Conservation (phyloP, 306 rosid species). For the Arachis hypogaea region DNA sequence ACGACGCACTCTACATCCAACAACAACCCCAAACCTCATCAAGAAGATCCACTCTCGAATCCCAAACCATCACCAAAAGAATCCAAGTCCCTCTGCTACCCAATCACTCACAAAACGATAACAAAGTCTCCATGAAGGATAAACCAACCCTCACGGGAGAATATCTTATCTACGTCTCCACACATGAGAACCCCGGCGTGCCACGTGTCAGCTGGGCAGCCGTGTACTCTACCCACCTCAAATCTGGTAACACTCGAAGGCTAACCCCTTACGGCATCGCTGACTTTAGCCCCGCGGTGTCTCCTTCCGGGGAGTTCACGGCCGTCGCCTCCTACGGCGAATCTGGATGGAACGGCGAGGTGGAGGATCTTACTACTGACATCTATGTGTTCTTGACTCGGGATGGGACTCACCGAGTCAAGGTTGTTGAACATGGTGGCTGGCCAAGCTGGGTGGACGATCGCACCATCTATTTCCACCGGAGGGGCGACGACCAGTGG, state of each 20-base stretch:
- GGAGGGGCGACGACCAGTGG: conserved; percentile 78
- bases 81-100: conserved; percentile 64
- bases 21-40: neutral
- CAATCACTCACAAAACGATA: neutral
- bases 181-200: conserved; percentile 63
- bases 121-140: conserved; percentile 66
- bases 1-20: conserved; percentile 52
- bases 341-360: conserved; percentile 78
- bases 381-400: conserved; percentile 69
- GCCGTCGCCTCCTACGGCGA: conserved; percentile 86
- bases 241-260: conserved; percentile 64
- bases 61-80: conserved; percentile 25
- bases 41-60: conserved; percentile 54
- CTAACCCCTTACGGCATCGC: conserved; percentile 73
- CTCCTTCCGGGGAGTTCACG: conserved; percentile 77
- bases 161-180: conserved; percentile 65
- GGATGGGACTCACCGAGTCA: conserved; percentile 70
- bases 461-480: conserved; percentile 74
- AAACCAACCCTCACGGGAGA: conserved; percentile 63
- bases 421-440: conserved; percentile 82
- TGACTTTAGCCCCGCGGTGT: conserved; percentile 83
- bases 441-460: conserved; percentile 92
- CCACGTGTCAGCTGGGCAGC: conserved; percentile 78
- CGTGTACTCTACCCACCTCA: conserved; percentile 72
- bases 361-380: conserved; percentile 77